These are phyloP conservation scores for Hansenula sp. DNA, from an alignment of 1,139 yeast species.

Conservation along the genomic window DNA sequence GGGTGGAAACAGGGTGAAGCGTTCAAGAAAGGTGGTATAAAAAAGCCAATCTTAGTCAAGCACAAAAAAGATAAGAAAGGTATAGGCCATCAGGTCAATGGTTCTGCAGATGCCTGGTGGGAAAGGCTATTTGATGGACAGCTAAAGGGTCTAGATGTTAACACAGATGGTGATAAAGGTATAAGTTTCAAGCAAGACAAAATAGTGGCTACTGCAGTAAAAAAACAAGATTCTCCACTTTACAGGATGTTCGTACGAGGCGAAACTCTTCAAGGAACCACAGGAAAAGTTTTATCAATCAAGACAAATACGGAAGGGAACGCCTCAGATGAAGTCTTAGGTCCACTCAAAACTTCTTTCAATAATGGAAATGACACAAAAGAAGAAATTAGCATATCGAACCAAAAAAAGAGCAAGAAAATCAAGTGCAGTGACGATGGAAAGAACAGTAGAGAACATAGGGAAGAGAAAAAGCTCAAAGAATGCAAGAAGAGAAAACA, in stretches of 20 bases:
- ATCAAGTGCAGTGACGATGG: too few species aligned
- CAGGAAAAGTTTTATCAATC: constrained; percentile 32
- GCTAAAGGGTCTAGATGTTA: constrained; percentile 71
- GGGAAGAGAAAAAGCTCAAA: constrained; percentile 37
- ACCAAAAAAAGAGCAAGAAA: too few species aligned
- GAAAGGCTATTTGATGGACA: constrained; percentile 92
- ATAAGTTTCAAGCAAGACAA: constrained; percentile 40
- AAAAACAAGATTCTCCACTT: constrained; percentile 54
- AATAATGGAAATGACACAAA: constrained; percentile 17
- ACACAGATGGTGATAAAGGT: constrained; percentile 27
- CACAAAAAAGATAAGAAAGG: constrained; percentile 93
- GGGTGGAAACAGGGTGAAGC: constrained; percentile 97
- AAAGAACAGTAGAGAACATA: constrained; percentile 40
- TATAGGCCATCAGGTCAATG: constrained; percentile 72
- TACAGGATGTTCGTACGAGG: constrained; percentile 82
- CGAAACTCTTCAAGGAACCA: constrained; percentile 78
- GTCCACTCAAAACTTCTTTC: constrained; percentile 11
- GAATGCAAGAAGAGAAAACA: constrained; percentile 38
- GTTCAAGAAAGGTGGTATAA: constrained; percentile 70
- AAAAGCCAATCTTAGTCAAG: constrained; percentile 81
- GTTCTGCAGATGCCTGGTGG: constrained; percentile 86
- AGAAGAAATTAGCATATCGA: constrained; percentile 15
- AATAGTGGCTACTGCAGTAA: constrained; percentile 40
- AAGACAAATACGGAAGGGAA: constrained; percentile 15
- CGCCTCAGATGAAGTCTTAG: constrained; percentile 12